phyloP scores from a whole-genome alignment of 306 rosid genomes.

The Lathyrus oleraceus region DNA sequence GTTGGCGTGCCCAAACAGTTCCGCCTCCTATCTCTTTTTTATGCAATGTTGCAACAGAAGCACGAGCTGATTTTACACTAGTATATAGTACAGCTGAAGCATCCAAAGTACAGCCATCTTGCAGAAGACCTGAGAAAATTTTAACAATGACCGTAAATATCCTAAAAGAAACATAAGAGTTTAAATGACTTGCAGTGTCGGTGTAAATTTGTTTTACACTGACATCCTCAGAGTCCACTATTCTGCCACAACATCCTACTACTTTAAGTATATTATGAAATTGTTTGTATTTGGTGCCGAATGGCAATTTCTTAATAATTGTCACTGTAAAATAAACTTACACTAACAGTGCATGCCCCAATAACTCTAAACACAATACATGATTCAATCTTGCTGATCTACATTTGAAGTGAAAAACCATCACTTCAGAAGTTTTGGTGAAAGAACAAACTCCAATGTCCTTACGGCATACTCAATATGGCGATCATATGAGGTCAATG shows the following conservation, averaged over 20 bases:
- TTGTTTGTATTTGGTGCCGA: background rate
- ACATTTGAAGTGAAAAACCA: constrained; percentile 26
- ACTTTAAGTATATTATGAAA: no score
- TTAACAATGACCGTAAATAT: constrained; percentile 27
- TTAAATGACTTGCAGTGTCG: background rate
- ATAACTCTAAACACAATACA: background rate
- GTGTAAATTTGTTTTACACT: background rate
- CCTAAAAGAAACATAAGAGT: background rate
- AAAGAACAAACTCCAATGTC: constrained; percentile 21
- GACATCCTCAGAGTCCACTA: background rate
- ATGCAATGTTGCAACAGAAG: constrained; percentile 75
- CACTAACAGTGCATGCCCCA: background rate
- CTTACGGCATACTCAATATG: constrained; percentile 1
- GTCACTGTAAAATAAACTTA: background rate
- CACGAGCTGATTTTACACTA: constrained; percentile 90
- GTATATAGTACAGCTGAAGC: constrained; percentile 84
- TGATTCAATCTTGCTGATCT: constrained; percentile 21
- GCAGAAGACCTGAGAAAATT: constrained; percentile 69
- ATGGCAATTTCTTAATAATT: background rate
- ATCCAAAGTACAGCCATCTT: constrained; percentile 87
- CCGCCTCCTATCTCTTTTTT: constrained; percentile 69
- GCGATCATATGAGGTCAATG: background rate
- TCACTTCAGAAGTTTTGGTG: background rate
- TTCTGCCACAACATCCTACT: background rate
- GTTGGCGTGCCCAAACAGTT: constrained; percentile 88